Evolutionary conservation across 768 basidiomycete species (phyloP).

Genomic region (Leccinum pellstonianum): DNA sequence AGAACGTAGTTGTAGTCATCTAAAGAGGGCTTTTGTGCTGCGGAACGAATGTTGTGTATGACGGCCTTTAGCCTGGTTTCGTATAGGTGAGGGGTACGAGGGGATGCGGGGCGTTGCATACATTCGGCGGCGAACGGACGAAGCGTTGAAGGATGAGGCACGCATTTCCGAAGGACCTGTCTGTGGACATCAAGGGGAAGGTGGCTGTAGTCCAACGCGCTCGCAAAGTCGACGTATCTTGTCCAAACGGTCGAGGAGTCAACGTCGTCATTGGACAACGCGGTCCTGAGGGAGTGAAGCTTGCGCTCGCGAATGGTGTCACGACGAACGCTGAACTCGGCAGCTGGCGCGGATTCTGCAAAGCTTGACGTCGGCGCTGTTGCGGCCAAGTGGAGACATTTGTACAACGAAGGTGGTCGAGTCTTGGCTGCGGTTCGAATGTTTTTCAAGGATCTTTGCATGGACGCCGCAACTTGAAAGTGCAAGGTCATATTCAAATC

Average conservation of each 20-base stretch:
- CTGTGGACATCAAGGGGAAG: conserved; percentile 70
- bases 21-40: conserved; percentile 41
- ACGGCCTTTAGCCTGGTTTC: conserved; percentile 67
- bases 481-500: neutral
- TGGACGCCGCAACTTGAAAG: conserved; percentile 7
- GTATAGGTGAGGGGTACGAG: conserved; percentile 48
- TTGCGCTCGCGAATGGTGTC: conserved; percentile 25
- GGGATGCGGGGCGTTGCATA: conserved; percentile 37
- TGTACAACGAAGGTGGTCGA: conserved; percentile 9
- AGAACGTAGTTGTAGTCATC: conserved; percentile 77
- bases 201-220: conserved; percentile 42
- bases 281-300: conserved; percentile 26
- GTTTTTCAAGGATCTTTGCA: conserved; percentile 25
- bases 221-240: conserved; percentile 58
- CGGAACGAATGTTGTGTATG: conserved; percentile 65
- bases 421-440: conserved; percentile 14
- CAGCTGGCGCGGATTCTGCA: conserved; percentile 3
- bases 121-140: conserved; percentile 45
- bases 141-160: conserved; percentile 45
- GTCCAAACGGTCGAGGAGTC: conserved; percentile 61
- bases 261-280: conserved; percentile 30
- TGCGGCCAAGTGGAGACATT: conserved; percentile 13
- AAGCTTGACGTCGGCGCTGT: conserved; percentile 2
- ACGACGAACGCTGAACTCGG: conserved; percentile 7
- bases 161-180: conserved; percentile 65